These are phyloP conservation scores for Didymella pinodella DNA, from an alignment of 2,329 filamentous ascomycete genomes.

Conservation along the genomic window DNA sequence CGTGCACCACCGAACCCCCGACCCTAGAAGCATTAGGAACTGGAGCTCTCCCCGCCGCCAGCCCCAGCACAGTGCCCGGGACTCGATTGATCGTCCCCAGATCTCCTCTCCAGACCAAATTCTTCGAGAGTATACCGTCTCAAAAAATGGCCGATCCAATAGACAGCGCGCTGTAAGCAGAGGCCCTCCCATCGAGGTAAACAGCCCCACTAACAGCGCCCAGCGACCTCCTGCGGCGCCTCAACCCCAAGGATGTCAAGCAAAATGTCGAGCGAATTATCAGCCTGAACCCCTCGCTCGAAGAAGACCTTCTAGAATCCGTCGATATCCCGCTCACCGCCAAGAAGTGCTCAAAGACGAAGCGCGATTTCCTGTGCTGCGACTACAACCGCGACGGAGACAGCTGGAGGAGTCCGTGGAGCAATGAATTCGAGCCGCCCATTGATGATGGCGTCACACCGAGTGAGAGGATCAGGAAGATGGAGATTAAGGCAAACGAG, in stretches of 20 bases:
- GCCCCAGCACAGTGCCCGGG: conserved; percentile 11
- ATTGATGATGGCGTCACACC: conserved; percentile 85
- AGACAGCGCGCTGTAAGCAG: conserved; percentile 74
- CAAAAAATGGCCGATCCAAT: conserved; percentile 49
- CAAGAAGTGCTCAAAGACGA: conserved; percentile 84
- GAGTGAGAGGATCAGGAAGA: conserved; percentile 87
- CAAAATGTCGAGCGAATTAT: conserved; percentile 89
- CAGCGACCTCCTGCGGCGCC: conserved; percentile 96
- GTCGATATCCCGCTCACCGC: conserved; percentile 94
- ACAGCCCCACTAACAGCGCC: conserved; percentile 24
- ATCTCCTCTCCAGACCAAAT: conserved; percentile 22
- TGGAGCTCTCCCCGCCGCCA: conserved; percentile 23
- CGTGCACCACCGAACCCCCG: conserved; percentile 30
- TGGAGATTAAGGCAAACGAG: conserved; percentile 94
- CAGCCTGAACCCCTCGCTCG: conserved; percentile 85
- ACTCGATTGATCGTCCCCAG: conserved; percentile 23
- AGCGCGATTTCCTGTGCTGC: conserved; percentile 95
- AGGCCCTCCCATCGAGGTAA: background rate
- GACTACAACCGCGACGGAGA: conserved; percentile 99
- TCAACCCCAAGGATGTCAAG: conserved; percentile 92
- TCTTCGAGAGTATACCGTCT: conserved; percentile 16
- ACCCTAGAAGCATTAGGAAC: conserved; percentile 33
- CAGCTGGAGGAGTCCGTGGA: conserved; percentile 98
- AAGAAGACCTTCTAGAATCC: conserved; percentile 96
- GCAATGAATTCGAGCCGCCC: conserved; percentile 95